Conservation (phyloP, 345 rosid genomes). For the Zanthoxylum bungeanum region DNA sequence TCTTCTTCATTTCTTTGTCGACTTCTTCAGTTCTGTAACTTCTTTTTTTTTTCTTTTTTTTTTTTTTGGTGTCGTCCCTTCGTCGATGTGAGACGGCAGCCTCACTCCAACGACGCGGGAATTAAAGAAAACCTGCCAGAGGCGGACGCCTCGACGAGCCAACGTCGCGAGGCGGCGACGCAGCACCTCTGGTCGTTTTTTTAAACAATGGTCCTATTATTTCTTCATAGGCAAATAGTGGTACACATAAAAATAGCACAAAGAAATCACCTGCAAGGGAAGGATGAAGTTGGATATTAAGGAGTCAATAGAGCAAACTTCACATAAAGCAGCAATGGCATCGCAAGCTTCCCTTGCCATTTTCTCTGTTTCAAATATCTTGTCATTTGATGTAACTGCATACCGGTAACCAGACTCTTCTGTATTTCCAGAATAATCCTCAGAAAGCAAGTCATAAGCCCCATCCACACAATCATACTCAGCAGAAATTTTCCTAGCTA, state of each 20-base stretch:
- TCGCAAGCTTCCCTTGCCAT: constrained; percentile 84
- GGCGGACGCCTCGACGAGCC: no score
- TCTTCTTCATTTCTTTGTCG: no score
- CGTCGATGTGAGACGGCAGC: no score
- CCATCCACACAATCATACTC: constrained; percentile 49
- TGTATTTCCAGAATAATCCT: constrained; percentile 21
- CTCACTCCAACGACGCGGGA: no score
- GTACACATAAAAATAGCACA: not conserved
- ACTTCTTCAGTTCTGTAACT: no score
- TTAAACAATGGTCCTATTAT: no score
- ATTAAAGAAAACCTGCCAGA: no score
- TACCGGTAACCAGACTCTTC: constrained; percentile 19
- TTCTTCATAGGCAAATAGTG: not conserved
- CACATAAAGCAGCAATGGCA: constrained; percentile 90
- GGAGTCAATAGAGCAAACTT: constrained; percentile 86
- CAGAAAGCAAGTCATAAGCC: constrained; percentile 18
- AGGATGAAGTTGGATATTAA: constrained; percentile 94
- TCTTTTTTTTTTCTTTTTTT: no score
- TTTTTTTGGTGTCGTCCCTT: no score
- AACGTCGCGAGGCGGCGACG: no score
- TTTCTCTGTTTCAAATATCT: constrained; percentile 49
- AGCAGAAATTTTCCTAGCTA: constrained; percentile 82
- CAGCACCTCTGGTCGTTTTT: no score
- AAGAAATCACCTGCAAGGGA: constrained; percentile 72
- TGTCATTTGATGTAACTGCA: constrained; percentile 48